Conservation (phyloP, 768 basidiomycete species). For the Stropharia rugosoannulata region DNA sequence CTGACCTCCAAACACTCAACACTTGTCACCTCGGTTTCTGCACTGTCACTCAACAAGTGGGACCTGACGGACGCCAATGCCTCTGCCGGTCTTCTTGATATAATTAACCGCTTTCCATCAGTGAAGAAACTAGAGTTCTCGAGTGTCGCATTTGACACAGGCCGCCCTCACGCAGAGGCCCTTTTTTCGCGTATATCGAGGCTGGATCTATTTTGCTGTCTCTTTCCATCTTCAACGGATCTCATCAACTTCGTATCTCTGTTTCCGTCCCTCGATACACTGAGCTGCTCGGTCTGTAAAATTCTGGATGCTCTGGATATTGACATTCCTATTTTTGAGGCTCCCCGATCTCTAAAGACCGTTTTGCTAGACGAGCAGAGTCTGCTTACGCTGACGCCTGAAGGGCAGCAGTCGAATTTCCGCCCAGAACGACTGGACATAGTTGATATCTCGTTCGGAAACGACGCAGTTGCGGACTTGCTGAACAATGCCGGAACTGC, state of each 20-base stretch:
- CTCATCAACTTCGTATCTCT: too few species aligned
- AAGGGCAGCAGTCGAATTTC: neutral
- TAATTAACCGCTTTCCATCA: slow-evolving; percentile 3
- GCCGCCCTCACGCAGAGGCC: too few species aligned
- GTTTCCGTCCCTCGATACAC: too few species aligned
- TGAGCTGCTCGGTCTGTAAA: too few species aligned
- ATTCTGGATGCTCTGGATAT: too few species aligned
- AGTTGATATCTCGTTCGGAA: neutral
- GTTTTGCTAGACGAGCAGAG: neutral
- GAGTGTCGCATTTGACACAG: neutral
- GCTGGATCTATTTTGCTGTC: too few species aligned
- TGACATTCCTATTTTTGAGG: neutral
- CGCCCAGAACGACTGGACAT: neutral
- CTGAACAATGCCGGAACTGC: neutral
- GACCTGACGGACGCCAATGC: neutral
- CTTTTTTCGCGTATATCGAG: too few species aligned
- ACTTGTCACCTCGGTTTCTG: slow-evolving; percentile 2
- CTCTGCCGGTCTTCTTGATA: neutral
- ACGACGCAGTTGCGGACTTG: neutral
- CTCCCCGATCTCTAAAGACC: neutral
- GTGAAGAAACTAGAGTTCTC: neutral
- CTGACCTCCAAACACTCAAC: slow-evolving; percentile 1
- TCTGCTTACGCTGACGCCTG: neutral
- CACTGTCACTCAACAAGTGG: neutral
- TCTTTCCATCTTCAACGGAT: too few species aligned